Conservation (phyloP, 805 yeast genomes). For the Dipodascopsis tothii region DNA sequence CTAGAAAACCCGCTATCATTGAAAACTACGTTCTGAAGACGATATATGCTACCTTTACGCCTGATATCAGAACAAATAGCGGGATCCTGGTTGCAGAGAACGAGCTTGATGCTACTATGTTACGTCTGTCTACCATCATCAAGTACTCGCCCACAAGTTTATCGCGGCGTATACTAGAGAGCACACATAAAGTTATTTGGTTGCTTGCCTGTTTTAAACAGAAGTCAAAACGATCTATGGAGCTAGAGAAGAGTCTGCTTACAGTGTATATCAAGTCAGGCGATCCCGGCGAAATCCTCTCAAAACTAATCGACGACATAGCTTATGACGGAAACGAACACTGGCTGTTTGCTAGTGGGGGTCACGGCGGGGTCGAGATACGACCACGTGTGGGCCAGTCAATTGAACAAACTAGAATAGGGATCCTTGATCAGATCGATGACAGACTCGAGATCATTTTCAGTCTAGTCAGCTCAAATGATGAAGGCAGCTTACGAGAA, state of each 20-base stretch:
- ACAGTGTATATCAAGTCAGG: conserved; percentile 17
- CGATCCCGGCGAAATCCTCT: conserved; percentile 31
- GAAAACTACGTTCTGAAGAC: conserved; percentile 50
- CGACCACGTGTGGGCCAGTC: too few relatives aligned
- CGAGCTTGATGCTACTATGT: too few relatives aligned
- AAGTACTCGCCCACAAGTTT: too few relatives aligned
- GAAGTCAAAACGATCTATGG: conserved; percentile 15
- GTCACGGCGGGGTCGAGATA: conserved; percentile 28
- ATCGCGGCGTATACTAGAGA: too few relatives aligned
- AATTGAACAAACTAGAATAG: too few relatives aligned
- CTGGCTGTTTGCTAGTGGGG: conserved; percentile 28
- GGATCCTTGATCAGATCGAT: conserved; percentile 11
- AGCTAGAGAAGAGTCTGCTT: conserved; percentile 8
- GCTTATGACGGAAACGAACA: conserved; percentile 28
- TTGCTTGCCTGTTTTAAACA: too few relatives aligned
- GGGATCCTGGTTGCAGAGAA: too few relatives aligned
- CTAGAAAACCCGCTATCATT: conserved; percentile 37
- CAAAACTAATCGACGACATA: conserved; percentile 31
- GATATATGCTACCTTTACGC: conserved; percentile 1
- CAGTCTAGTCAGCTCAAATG: conserved; percentile 38
- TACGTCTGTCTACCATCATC: too few relatives aligned
- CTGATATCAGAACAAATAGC: too few relatives aligned
- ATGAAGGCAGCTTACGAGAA: conserved; percentile 32
- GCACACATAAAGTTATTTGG: too few relatives aligned
- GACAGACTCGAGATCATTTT: conserved; percentile 8